Conservation (phyloP, 768 basidiomycete species). For the Amanita rubescens region DNA sequence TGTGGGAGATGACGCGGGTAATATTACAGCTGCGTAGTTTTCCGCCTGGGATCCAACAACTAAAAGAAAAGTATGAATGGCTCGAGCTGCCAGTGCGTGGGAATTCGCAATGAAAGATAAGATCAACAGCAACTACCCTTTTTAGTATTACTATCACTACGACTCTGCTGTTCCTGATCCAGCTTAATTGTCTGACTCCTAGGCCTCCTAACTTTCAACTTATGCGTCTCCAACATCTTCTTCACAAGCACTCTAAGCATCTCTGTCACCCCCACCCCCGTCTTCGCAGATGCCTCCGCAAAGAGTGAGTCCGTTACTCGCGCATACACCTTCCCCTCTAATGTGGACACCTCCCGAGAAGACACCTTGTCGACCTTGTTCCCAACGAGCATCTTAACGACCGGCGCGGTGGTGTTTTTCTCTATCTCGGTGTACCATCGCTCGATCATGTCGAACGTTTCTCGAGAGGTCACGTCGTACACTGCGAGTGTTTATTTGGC, state of each 20-base stretch:
- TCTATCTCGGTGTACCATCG: slow-evolving; percentile 92
- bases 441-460: slow-evolving; percentile 91
- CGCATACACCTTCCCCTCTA: slow-evolving; percentile 78
- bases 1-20: too few relatives aligned
- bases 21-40: too few relatives aligned
- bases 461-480: slow-evolving; percentile 90
- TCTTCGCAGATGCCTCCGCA: slow-evolving; percentile 92
- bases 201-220: too few relatives aligned
- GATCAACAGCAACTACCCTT: too few relatives aligned
- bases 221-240: slow-evolving; percentile 68
- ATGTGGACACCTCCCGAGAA: slow-evolving; percentile 76
- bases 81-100: too few relatives aligned
- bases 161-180: too few relatives aligned
- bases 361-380: slow-evolving; percentile 96
- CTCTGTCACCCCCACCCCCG: slow-evolving; percentile 72
- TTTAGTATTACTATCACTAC: too few relatives aligned
- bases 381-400: slow-evolving; percentile 92
- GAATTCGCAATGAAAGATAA: too few relatives aligned
- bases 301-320: slow-evolving; percentile 80
- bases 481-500: slow-evolving; percentile 38
- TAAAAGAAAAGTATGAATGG: too few relatives aligned
- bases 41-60: too few relatives aligned
- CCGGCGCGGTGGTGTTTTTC: slow-evolving; percentile 78
- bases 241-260: slow-evolving; percentile 68
- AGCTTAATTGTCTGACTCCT: too few relatives aligned